Conservation (phyloP, 148 eudicot species). For the Pharnaceum exiguum region DNA sequence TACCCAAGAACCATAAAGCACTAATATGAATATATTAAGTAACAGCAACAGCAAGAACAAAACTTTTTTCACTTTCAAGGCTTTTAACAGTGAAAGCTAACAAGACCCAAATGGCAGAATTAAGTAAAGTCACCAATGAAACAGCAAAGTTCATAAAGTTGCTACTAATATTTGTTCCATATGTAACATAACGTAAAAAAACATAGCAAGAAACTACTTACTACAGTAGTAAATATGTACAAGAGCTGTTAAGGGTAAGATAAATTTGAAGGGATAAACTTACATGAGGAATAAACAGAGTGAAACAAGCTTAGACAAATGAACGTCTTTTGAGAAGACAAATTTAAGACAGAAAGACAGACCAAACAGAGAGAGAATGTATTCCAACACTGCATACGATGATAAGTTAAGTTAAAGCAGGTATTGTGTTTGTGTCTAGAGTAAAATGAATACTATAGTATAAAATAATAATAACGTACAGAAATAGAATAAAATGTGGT, state of each 20-base stretch:
- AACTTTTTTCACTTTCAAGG: background rate
- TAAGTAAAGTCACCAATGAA: background rate
- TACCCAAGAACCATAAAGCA: background rate
- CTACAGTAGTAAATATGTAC: background rate
- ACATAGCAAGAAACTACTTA: slow-evolving; percentile 2
- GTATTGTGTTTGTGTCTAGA: no score
- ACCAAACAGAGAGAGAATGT: slow-evolving; percentile 2
- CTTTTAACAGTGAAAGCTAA: no score
- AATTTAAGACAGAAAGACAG: no score
- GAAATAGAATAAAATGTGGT: no score
- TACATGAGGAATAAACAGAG: background rate
- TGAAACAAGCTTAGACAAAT: background rate
- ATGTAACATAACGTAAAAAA: background rate
- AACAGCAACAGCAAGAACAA: background rate
- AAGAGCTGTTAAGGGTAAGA: no score
- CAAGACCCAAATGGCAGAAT: slow-evolving; percentile 7
- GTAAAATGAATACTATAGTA: slow-evolving; percentile 23
- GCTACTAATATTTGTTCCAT: no score
- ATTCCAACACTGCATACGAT: background rate
- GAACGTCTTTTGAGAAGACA: slow-evolving; percentile 7
- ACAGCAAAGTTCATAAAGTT: background rate
- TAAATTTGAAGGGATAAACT: slow-evolving; percentile 2
- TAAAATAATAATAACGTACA: no score
- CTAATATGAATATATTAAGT: background rate
- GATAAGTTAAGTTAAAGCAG: slow-evolving; percentile 7